A percentile compares a stretch with the other conserved stretches of the same genome.
These are phyloP conservation scores for Myriangium duriaei DNA, from an alignment of 2,329 filamentous ascomycete genomes.

Conservation along the genomic window DNA sequence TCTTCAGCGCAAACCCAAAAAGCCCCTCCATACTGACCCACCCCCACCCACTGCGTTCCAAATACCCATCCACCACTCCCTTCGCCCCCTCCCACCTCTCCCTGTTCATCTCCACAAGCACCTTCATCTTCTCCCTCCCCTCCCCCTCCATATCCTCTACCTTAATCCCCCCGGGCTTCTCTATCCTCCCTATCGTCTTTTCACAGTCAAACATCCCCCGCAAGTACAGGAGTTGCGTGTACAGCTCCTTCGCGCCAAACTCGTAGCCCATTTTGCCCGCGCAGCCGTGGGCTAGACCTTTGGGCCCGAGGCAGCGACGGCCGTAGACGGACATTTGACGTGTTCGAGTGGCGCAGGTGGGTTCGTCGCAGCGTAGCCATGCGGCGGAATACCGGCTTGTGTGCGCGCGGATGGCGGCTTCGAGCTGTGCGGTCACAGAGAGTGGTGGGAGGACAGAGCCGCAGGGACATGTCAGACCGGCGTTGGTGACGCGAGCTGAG, in stretches of 20 bases:
- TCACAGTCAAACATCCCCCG: conserved; percentile 80
- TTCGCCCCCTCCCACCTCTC: conserved; percentile 64
- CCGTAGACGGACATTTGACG: conserved; percentile 91
- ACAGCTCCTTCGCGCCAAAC: conserved; percentile 76
- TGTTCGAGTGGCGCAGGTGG: conserved; percentile 73
- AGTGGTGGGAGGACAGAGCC: conserved; percentile 52
- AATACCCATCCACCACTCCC: conserved; percentile 52
- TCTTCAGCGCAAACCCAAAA: conserved; percentile 32
- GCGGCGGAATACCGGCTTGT: conserved; percentile 82
- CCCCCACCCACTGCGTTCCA: conserved; percentile 26
- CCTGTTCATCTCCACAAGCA: conserved; percentile 75
- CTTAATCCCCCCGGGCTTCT: conserved; percentile 20
- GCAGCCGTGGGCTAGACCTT: conserved; percentile 73
- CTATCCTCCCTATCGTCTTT: conserved; percentile 47
- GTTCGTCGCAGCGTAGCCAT: conserved; percentile 82
- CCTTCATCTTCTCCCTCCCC: conserved; percentile 45
- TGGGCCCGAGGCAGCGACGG: conserved; percentile 74
- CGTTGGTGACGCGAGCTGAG: conserved; percentile 50
- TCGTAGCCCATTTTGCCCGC: conserved; percentile 80
- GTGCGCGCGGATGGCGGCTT: conserved; percentile 66
- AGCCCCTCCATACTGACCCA: conserved; percentile 37
- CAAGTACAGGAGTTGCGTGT: conserved; percentile 90
- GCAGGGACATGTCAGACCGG: conserved; percentile 69
- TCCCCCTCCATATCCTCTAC: conserved; percentile 45
- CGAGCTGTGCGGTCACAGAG: conserved; percentile 73